Evolutionary conservation across 2,329 filamentous ascomycete species (phyloP), one percentile per base, ranked within the genome.

Genomic region (Lithohypha guttulata): DNA sequence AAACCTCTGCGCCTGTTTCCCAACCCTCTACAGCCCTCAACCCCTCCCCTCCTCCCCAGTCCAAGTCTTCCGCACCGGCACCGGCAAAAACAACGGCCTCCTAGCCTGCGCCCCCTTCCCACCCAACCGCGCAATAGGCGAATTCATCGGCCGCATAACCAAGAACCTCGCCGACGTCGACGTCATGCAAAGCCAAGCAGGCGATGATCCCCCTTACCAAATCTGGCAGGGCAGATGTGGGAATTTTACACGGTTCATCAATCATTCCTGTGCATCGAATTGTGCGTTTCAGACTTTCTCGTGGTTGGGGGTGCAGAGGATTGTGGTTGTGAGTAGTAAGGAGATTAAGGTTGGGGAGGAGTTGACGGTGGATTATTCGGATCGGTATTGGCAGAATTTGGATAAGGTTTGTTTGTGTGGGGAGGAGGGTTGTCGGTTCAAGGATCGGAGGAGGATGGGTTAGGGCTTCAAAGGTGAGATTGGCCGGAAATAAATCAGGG

Each of bases 171-270:
- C 61, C 5, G 65, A 68, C 42, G 55, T 69, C 9, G 72, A 76
- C 47, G 70, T 75, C 6, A 73, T 76, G 71, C 57, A 68, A 27
- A 35, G 29, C 13, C 33, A 34, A 20, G 33, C 28, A 13, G 38
- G 26, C 2, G 20, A 31, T n/a, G 15, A 31, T 19, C 27, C 31
- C 19, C 49, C 47, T 2, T 77, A 75, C 48, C 72, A 77, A 50
- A 75, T 76, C 39, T 76, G 65, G 61, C 72, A 77, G 50, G 71
- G 70, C 1, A 55, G 56, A 39, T 62, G 66, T 52, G 69, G 72
- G 3, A 76, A 76, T 49, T 73, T 70, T 46, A 75, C 71, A 2
- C 60, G 71, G 1, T 76, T 77, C 48, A 66, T 75, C 27, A 76
- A 75, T 30, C 67, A 76, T 49, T 74, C 69, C 30, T 76, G 71